These are phyloP conservation scores for Phytopythium boreale DNA, from an alignment of 352 stramenopile species.

Conservation along the genomic window DNA sequence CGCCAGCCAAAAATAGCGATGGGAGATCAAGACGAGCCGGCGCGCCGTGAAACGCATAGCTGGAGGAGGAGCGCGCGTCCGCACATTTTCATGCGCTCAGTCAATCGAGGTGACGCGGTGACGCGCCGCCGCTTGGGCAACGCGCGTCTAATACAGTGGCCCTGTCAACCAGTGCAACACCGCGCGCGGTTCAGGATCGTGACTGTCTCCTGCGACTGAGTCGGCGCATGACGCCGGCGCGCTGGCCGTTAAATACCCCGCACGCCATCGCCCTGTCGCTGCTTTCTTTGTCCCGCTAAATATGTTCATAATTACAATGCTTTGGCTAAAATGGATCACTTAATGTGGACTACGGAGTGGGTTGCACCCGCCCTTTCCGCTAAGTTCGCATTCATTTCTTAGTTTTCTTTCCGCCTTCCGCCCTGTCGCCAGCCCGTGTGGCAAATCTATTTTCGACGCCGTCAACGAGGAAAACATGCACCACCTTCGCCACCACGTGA, in stretches of 20 bases:
- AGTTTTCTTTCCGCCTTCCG: not conserved
- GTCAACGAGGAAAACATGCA: not conserved
- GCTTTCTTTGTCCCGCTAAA: not conserved
- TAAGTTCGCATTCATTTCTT: constrained; percentile 1
- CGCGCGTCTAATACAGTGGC: not conserved
- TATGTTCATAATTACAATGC: not conserved
- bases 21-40: not conserved
- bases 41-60: constrained; percentile 1
- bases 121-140: constrained; percentile 6
- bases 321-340: not conserved
- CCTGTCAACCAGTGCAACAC: too few relatives aligned
- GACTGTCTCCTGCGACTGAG: not conserved
- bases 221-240: constrained; percentile 3
- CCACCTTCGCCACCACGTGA: not conserved
- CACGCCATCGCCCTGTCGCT: not conserved
- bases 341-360: not conserved
- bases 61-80: too few relatives aligned
- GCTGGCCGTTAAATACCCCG: constrained; percentile 2
- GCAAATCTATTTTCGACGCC: constrained; percentile 7
- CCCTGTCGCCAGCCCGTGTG: not conserved
- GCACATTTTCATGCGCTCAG: not conserved
- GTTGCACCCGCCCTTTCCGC: not conserved
- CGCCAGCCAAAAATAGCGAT: not conserved
- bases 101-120: not conserved
- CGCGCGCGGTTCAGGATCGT: not conserved